These are phyloP conservation scores for Macrophomina phaseolina DNA, from an alignment of 2,329 filamentous ascomycete genomes.

Conservation along the genomic window DNA sequence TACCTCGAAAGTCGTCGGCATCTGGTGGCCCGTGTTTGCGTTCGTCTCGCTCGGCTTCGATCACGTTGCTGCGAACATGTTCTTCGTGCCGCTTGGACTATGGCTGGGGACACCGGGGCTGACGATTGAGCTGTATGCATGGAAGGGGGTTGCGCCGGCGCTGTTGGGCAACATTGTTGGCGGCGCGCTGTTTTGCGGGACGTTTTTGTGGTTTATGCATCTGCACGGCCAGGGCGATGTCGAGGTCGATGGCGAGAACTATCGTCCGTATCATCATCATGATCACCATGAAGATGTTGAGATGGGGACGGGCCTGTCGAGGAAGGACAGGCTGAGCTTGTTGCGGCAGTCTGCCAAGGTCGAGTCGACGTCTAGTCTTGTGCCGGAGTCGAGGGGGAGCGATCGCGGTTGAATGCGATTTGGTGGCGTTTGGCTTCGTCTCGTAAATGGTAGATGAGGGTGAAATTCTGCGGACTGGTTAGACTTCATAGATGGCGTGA, in stretches of 20 bases:
- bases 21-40: slow-evolving; percentile 37
- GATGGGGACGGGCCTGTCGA: neutral
- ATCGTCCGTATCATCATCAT: neutral
- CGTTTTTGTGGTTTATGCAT: slow-evolving; percentile 20
- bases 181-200: slow-evolving; percentile 27
- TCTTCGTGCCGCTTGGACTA: slow-evolving; percentile 37
- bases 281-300: slow-evolving; percentile 5
- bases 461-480: too few species aligned
- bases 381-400: neutral
- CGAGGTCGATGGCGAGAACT: slow-evolving; percentile 7
- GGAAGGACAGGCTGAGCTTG: neutral
- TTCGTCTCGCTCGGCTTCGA: slow-evolving; percentile 37
- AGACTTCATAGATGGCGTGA: too few species aligned
- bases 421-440: too few species aligned
- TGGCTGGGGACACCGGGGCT: slow-evolving; percentile 32
- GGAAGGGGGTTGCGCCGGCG: slow-evolving; percentile 38
- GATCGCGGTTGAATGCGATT: neutral
- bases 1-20: slow-evolving; percentile 34
- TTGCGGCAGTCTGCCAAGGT: neutral
- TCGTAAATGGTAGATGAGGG: too few species aligned
- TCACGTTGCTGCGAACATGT: slow-evolving; percentile 40
- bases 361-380: slow-evolving; percentile 3
- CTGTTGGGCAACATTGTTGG: slow-evolving; percentile 36
- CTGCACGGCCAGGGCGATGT: slow-evolving; percentile 2
- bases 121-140: slow-evolving; percentile 36